A percentile compares a stretch with the other conserved stretches of the same genome.
These are phyloP conservation scores for Talaromyces sp. DNA, from an alignment of 2,329 filamentous ascomycete species.

Conservation along the genomic window DNA sequence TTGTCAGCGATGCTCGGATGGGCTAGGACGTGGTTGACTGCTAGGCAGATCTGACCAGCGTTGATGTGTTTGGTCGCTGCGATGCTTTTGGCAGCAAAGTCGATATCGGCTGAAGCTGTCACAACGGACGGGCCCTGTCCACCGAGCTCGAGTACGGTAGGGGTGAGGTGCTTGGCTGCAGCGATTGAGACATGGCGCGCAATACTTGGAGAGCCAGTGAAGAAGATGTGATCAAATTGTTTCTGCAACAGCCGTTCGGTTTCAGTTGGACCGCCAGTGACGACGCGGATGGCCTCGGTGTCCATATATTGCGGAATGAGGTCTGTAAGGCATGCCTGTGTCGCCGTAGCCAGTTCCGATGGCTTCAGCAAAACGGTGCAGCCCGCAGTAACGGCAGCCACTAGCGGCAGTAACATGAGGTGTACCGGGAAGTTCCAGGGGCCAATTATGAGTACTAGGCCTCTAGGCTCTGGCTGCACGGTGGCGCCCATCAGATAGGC, in stretches of 20 bases:
- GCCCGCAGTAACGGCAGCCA: constrained; percentile 44
- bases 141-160: constrained; percentile 42
- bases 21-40: constrained; percentile 42
- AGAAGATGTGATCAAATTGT: constrained; percentile 45
- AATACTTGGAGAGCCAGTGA: constrained; percentile 39
- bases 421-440: constrained; percentile 47
- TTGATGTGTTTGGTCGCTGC: constrained; percentile 41
- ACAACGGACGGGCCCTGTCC: constrained; percentile 45
- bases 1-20: constrained; percentile 36
- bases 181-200: constrained; percentile 36
- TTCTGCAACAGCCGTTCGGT: constrained; percentile 34
- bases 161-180: constrained; percentile 45
- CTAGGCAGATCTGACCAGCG: constrained; percentile 40
- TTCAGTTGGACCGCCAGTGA: constrained; percentile 35
- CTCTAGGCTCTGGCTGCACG: constrained; percentile 42
- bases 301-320: constrained; percentile 43
- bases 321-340: constrained; percentile 35
- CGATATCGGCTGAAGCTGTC: constrained; percentile 36
- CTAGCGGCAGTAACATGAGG: constrained; percentile 34
- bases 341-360: constrained; percentile 33
- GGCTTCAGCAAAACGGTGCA: constrained; percentile 43
- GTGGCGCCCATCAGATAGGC: constrained; percentile 26
- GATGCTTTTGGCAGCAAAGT: constrained; percentile 42
- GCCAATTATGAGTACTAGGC: constrained; percentile 42
- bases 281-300: constrained; percentile 29